Evolutionary conservation across 2,329 filamentous ascomycete species (phyloP).

Genomic region (Pseudomassariella vexata): DNA sequence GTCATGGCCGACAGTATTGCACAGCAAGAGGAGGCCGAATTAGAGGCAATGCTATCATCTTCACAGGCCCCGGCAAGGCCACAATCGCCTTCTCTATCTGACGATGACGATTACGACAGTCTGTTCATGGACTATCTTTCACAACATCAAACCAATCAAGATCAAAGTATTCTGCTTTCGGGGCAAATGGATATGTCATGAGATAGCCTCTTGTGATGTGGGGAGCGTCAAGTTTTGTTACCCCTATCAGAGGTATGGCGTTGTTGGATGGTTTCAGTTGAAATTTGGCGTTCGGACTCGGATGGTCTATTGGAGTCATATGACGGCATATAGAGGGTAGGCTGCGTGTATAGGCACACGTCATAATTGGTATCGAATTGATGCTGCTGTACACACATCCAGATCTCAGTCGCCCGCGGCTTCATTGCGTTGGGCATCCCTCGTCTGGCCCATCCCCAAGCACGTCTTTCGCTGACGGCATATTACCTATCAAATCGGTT

Average conservation of each 20-base stretch:
- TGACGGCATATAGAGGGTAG: constrained; percentile 8
- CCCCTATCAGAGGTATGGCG: constrained; percentile 11
- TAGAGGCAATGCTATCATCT: constrained; percentile 50
- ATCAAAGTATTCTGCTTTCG: constrained; percentile 17
- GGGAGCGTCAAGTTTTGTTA: constrained; percentile 5
- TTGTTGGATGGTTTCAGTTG: too few species aligned
- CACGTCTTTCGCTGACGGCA: constrained; percentile 74
- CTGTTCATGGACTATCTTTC: constrained; percentile 61
- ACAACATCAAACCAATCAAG: constrained; percentile 27
- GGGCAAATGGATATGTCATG: constrained; percentile 44
- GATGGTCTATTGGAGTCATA: constrained; percentile 9
- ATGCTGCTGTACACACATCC: constrained; percentile 18
- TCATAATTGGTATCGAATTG: constrained; percentile 8
- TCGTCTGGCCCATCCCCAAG: constrained; percentile 57
- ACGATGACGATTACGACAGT: constrained; percentile 57
- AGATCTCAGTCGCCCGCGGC: too few species aligned
- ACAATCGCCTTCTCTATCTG: constrained; percentile 33
- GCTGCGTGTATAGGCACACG: constrained; percentile 15
- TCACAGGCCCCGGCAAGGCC: constrained; percentile 17
- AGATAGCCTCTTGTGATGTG: constrained; percentile 7
- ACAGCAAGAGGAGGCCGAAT: constrained; percentile 47
- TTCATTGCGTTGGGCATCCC: constrained; percentile 56
- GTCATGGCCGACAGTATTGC: constrained; percentile 48
- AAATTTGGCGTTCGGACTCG: constrained; percentile 13
- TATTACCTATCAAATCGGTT: constrained; percentile 83